Conservation (phyloP, 1,139 yeast species). For the Pichia sp. region DNA sequence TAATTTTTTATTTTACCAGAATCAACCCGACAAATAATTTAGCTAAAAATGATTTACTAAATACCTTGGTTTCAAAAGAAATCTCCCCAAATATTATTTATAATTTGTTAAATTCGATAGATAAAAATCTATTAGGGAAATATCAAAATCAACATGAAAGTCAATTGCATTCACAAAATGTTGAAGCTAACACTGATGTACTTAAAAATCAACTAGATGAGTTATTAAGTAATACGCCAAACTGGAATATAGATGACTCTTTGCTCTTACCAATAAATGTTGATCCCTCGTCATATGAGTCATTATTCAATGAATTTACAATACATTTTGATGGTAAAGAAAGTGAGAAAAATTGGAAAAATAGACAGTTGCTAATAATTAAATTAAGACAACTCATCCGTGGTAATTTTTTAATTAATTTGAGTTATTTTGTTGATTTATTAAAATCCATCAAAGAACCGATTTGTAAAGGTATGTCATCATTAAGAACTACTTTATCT, state of each 20-base stretch:
- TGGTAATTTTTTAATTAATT: conserved; percentile 34
- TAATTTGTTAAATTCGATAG: conserved; percentile 32
- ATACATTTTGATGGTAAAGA: conserved; percentile 63
- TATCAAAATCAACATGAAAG: conserved; percentile 10
- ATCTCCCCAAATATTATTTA: conserved; percentile 31
- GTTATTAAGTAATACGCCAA: conserved; percentile 15
- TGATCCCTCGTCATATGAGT: conserved; percentile 31
- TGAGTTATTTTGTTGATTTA: conserved; percentile 6
- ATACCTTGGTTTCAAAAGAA: conserved; percentile 39
- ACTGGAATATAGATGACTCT: conserved; percentile 19
- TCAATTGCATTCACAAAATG: conserved; percentile 2
- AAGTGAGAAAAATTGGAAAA: conserved; percentile 81
- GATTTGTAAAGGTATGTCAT: conserved; percentile 58
- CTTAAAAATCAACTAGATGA: conserved; percentile 7
- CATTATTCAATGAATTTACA: conserved; percentile 33
- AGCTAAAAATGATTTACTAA: conserved; percentile 43
- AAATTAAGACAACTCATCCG: conserved; percentile 54
- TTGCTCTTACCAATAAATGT: conserved; percentile 13
- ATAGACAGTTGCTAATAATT: conserved; percentile 57
- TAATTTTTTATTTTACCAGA: conserved; percentile 36
- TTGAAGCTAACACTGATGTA: background rate
- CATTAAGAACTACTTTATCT: conserved; percentile 80
- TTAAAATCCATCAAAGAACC: conserved; percentile 50
- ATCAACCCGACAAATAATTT: conserved; percentile 32
- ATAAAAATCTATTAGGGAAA: conserved; percentile 20